phyloP scores from a whole-genome alignment of 345 rosid species.

The Turnera subulata region DNA sequence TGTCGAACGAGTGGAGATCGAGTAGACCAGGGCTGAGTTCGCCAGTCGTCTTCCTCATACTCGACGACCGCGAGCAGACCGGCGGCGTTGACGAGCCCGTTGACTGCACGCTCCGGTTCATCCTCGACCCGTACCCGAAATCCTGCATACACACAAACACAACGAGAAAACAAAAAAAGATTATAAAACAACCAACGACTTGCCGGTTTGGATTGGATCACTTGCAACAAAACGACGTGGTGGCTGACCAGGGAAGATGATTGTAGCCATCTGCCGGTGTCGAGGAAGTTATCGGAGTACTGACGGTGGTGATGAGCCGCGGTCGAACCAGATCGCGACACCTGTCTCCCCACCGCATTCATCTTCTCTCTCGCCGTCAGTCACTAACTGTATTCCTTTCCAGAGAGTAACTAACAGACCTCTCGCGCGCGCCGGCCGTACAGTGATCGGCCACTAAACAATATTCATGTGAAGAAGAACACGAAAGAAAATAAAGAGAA shows the following conservation, averaged over 20 bases:
- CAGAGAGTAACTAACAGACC: not conserved
- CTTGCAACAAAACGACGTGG: not conserved
- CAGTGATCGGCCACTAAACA: not conserved
- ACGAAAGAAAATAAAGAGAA: no score
- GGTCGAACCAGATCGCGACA: slow-evolving; percentile 41
- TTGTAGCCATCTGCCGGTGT: slow-evolving; percentile 39
- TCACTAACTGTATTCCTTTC: not conserved
- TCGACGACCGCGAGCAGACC: slow-evolving; percentile 35
- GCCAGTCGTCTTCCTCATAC: slow-evolving; percentile 34
- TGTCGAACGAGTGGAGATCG: slow-evolving; percentile 59
- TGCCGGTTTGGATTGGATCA: not conserved
- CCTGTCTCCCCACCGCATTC: slow-evolving; percentile 41
- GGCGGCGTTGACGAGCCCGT: slow-evolving; percentile 25
- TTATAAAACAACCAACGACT: no score
- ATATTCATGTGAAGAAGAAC: no score
- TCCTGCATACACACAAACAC: slow-evolving; percentile 27
- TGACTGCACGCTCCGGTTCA: slow-evolving; percentile 27
- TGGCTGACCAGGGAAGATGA: slow-evolving; percentile 18
- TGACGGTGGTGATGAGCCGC: slow-evolving; percentile 48
- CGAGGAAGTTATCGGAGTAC: slow-evolving; percentile 46
- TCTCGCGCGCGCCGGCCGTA: slow-evolving; percentile 9
- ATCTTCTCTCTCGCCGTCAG: not conserved
- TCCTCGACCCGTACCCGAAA: slow-evolving; percentile 26
- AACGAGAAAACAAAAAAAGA: not conserved
- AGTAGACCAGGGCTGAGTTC: slow-evolving; percentile 49